A percentile compares a stretch with the other conserved stretches of the same genome.
Conservation (phyloP, 306 rosid genomes). For the Rosa lucieae region DNA sequence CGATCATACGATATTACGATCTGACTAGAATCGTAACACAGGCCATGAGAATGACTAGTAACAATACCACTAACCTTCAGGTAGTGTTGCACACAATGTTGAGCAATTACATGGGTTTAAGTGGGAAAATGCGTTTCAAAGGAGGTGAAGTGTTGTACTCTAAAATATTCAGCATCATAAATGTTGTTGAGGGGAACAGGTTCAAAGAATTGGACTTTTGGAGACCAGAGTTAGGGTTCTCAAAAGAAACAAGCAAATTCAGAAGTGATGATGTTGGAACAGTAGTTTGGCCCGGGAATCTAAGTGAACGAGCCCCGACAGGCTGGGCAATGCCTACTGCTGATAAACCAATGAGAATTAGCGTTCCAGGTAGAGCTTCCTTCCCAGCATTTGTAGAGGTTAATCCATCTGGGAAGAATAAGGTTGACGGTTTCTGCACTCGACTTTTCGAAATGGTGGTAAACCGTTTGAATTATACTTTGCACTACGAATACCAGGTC, state of each 20-base stretch:
- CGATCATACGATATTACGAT: conserved; percentile 61
- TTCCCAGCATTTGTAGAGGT: conserved; percentile 60
- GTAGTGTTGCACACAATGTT: conserved; percentile 28
- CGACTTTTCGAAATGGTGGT: conserved; percentile 31
- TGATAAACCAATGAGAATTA: conserved; percentile 49
- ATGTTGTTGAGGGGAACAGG: conserved; percentile 27
- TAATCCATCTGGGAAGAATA: too few species aligned
- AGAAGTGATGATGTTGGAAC: conserved; percentile 11
- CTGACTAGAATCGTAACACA: conserved; percentile 37
- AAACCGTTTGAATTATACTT: conserved; percentile 37
- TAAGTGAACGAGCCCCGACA: conserved; percentile 24
- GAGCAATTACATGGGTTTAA: conserved; percentile 40
- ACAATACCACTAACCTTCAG: conserved; percentile 3
- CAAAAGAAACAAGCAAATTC: conserved; percentile 13
- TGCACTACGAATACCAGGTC: conserved; percentile 41
- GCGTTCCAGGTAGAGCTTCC: conserved; percentile 57
- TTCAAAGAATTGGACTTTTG: conserved; percentile 36
- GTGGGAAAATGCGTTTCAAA: conserved; percentile 54
- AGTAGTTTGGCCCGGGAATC: conserved; percentile 70
- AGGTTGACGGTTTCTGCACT: conserved; percentile 81
- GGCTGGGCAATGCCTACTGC: conserved; percentile 65
- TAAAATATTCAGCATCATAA: conserved; percentile 44
- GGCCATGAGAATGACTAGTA: conserved; percentile 29
- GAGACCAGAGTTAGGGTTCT: conserved; percentile 41
- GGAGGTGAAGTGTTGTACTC: conserved; percentile 27